phyloP scores from a whole-genome alignment of 1,284 basidiomycete species.

The Ceratobasidium sp. region DNA sequence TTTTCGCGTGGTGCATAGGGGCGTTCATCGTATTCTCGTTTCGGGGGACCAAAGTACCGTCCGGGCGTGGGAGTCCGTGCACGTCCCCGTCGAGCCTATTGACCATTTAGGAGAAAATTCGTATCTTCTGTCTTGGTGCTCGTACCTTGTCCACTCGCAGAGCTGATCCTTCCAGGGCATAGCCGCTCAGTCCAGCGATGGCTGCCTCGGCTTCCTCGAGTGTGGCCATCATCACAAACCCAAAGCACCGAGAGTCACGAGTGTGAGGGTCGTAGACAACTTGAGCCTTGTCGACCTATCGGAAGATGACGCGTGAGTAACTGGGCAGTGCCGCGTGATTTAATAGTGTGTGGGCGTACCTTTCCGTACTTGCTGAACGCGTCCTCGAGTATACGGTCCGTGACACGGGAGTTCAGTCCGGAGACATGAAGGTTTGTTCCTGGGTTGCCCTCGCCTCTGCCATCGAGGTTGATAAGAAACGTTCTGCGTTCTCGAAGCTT shows the following conservation, averaged over 20 bases:
- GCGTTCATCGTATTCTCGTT: constrained; percentile 72
- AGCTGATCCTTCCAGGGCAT: constrained; percentile 87
- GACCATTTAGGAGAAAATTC: constrained; percentile 22
- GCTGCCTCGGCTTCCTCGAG: constrained; percentile 91
- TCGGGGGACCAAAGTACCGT: constrained; percentile 92
- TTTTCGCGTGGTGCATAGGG: constrained; percentile 85
- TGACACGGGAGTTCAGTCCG: constrained; percentile 82
- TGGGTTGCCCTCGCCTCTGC: constrained; percentile 73
- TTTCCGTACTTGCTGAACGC: constrained; percentile 91
- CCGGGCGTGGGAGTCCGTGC: constrained; percentile 97
- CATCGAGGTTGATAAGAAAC: constrained; percentile 52
- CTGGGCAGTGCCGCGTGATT: constrained; percentile 5
- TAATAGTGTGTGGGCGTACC: constrained; percentile 65
- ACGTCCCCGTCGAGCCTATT: constrained; percentile 90
- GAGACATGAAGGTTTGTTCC: constrained; percentile 99
- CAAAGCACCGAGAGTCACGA: constrained; percentile 93
- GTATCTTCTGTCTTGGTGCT: constrained; percentile 25
- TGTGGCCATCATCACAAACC: constrained; percentile 96
- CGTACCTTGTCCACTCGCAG: constrained; percentile 88
- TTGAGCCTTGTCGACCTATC: constrained; percentile 88
- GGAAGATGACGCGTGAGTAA: constrained; percentile 15
- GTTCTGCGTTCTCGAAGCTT: background rate
- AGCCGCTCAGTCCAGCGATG: constrained; percentile 84
- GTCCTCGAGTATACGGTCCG: constrained; percentile 88
- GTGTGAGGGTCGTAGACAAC: constrained; percentile 98